Conservation (phyloP, 495 filamentous ascomycete genomes). For the Delitschia confertaspora region DNA sequence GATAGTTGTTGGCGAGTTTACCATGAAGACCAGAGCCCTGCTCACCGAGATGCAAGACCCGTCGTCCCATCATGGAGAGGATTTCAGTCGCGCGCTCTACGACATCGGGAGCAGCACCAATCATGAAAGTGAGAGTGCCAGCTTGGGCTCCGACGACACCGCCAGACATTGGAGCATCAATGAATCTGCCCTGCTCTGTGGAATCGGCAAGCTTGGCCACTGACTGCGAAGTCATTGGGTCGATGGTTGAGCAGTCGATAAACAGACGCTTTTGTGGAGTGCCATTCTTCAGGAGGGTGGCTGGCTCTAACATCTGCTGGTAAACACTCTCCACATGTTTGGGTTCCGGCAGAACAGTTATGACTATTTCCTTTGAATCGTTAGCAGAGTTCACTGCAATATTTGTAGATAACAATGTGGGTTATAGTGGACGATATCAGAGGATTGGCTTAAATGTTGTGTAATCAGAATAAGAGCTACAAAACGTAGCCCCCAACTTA, state of each 20-base stretch:
- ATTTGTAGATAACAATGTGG: background rate
- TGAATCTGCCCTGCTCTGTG: slow-evolving; percentile 31
- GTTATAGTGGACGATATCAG: slow-evolving; percentile 24
- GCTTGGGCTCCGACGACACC: slow-evolving; percentile 42
- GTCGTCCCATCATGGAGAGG: slow-evolving; percentile 71
- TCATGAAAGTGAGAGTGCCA: slow-evolving; percentile 56
- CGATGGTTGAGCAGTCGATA: slow-evolving; percentile 42
- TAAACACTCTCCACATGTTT: slow-evolving; percentile 36
- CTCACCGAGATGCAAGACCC: slow-evolving; percentile 67
- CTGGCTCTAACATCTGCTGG: slow-evolving; percentile 31
- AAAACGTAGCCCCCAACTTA: slow-evolving; percentile 37
- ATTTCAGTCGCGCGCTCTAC: slow-evolving; percentile 54
- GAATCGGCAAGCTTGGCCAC: slow-evolving; percentile 24
- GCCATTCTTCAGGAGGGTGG: slow-evolving; percentile 34
- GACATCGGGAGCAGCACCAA: slow-evolving; percentile 55
- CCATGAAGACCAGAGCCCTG: slow-evolving; percentile 74
- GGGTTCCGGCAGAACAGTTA: slow-evolving; percentile 39
- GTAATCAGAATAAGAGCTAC: slow-evolving; percentile 34
- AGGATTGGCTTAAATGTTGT: slow-evolving; percentile 38
- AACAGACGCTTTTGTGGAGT: slow-evolving; percentile 29
- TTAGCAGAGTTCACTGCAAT: slow-evolving; percentile 2
- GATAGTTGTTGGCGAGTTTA: slow-evolving; percentile 91
- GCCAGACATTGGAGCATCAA: slow-evolving; percentile 38
- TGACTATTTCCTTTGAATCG: slow-evolving; percentile 29
- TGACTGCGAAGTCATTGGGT: slow-evolving; percentile 33